Evolutionary conservation across 2,329 filamentous ascomycete species (phyloP), one percentile per base, ranked within the genome.

Genomic region (Bimuria novae-zelandiae): DNA sequence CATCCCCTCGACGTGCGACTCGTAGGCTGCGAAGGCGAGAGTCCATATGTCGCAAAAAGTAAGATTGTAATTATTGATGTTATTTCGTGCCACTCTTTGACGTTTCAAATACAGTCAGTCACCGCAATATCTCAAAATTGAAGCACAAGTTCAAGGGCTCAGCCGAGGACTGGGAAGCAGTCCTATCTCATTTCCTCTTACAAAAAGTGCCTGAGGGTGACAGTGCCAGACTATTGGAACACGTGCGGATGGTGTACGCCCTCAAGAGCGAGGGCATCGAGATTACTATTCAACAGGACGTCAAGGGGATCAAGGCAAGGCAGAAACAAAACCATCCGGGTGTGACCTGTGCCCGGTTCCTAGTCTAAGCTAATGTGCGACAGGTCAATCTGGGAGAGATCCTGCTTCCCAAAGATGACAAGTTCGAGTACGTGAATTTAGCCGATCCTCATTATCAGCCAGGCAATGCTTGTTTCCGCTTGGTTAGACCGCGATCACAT

Each of bases 21-120:
- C 25, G 78, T 87, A 29, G 88, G 82, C 29, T 90, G 88, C 25
- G 88, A 92, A 63, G 84, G 84, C 49, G 80, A 82, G 51, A 80
- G 79, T 42, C 80, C 85, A 6, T 89, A 86, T 72, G 76, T 79
- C 36, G 72, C 79, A 51, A 79, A 79, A 56, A 73, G 85, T 87
- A 77, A 80, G 83, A 79, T 58, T 25, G 52, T 56, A 55, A 43
- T 45, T 56, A 54, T 54, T 48, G 42, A 43, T 21, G 47, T 49
- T 54, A 61, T 59, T 41, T 45, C 39, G 8, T 55, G 42, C 52
- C 51, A 46, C n/a, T 52, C 53, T 56, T 63, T 72, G 54, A 71
- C 63, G 29, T 54, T 43, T 60, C 16, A 32, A 57, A 21, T 44
- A 50, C 45, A 75, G 72, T 75, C 53, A 62, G 64, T 51, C 65